Evolutionary conservation across 768 basidiomycete genomes (phyloP).

Genomic region (Russula compacta): DNA sequence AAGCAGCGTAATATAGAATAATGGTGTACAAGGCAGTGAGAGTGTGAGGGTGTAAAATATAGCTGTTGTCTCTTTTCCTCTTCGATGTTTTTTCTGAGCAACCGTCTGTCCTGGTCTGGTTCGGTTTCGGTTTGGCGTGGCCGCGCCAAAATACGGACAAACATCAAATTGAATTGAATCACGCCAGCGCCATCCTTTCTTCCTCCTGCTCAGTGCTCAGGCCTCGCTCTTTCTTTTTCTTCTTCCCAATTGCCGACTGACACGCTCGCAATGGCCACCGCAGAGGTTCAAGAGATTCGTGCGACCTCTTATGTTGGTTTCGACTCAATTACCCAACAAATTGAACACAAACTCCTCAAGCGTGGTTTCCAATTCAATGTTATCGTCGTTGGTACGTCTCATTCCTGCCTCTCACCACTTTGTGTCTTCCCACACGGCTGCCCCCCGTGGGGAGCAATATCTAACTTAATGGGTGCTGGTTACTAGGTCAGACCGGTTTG

Average conservation of each 20-base stretch:
- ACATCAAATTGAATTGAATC: constrained; percentile 1
- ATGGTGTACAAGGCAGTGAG: constrained; percentile 6
- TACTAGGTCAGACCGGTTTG: constrained; percentile 86
- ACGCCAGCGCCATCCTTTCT: constrained; percentile 1
- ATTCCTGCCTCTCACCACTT: not conserved
- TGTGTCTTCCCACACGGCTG: not conserved
- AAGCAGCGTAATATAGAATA: constrained; percentile 10
- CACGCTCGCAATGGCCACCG: constrained; percentile 16
- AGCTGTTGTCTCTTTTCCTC: not conserved
- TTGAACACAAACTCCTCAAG: constrained; percentile 98
- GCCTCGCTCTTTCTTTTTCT: constrained; percentile 1
- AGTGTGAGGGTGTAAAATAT: not conserved
- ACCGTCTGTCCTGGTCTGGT: too few relatives aligned
- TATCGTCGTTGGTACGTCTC: constrained; percentile 80
- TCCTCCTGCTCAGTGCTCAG: not conserved
- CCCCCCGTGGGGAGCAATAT: not conserved
- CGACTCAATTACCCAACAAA: constrained; percentile 94
- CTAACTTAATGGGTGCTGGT: not conserved
- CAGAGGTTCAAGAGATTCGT: constrained; percentile 60
- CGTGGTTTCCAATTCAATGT: constrained; percentile 99
- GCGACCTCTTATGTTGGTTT: constrained; percentile 95
- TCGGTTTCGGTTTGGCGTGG: not conserved
- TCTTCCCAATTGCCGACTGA: not conserved
- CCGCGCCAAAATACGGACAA: constrained; percentile 14
- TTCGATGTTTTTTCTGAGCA: not conserved